These are phyloP conservation scores for Fomes fomentarius DNA, from an alignment of 1,284 basidiomycete genomes.

Conservation along the genomic window DNA sequence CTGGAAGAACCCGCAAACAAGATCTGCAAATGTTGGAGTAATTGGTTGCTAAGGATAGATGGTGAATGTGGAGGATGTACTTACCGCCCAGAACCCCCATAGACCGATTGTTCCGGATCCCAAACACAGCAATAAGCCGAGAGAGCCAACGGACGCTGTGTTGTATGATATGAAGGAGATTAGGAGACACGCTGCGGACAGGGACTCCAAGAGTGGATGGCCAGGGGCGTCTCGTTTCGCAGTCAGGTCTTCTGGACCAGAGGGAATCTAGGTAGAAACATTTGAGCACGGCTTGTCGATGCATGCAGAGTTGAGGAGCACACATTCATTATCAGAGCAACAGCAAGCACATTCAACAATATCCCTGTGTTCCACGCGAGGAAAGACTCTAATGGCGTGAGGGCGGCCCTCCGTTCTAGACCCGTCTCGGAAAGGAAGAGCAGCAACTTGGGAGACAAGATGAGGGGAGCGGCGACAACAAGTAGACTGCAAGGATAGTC, in stretches of 20 bases:
- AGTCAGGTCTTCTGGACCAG: constrained; percentile 3
- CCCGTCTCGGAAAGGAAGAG: constrained; percentile 58
- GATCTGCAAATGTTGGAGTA: too few species aligned
- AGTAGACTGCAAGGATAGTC: constrained; percentile 39
- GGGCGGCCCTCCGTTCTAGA: constrained; percentile 41
- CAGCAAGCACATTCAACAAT: constrained; percentile 53
- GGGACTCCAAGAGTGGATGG: constrained; percentile 67
- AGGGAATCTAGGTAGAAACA: constrained; percentile 30
- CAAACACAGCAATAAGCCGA: constrained; percentile 55
- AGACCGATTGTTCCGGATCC: constrained; percentile 55
- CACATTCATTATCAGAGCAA: constrained; percentile 65
- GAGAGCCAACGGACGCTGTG: constrained; percentile 55
- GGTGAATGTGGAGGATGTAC: too few species aligned
- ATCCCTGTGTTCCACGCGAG: constrained; percentile 66
- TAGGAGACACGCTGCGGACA: constrained; percentile 52
- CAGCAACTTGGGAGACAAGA: constrained; percentile 60
- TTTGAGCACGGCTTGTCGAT: constrained; percentile 19
- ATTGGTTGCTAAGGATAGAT: too few species aligned
- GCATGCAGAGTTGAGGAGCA: constrained; percentile 9
- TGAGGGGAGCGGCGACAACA: constrained; percentile 46
- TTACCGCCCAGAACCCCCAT: constrained; percentile 75
- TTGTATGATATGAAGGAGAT: constrained; percentile 72
- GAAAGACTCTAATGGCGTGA: constrained; percentile 70
- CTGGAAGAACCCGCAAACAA: constrained; percentile 60
- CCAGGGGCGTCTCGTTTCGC: constrained; percentile 5